Percentiles rank a stretch among this genome's conserved stretches.
Evolutionary conservation across 2,329 filamentous ascomycete genomes (phyloP).

Genomic region (Cercospora sojina): DNA sequence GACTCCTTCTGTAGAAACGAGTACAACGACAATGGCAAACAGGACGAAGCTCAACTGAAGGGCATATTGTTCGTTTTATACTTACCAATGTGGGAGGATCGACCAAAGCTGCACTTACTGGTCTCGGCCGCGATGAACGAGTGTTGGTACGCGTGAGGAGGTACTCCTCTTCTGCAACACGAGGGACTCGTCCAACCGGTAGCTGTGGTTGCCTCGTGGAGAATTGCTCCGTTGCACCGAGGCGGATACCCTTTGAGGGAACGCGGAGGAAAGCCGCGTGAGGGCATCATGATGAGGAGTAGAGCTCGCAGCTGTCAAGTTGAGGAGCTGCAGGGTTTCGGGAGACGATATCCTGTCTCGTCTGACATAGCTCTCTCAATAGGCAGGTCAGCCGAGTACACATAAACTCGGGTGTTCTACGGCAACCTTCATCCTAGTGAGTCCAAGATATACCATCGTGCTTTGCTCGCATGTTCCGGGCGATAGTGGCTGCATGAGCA

Average conservation of each 20-base stretch:
- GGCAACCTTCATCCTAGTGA: neutral
- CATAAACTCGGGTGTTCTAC: neutral
- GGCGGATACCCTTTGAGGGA: neutral
- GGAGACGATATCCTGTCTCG: neutral
- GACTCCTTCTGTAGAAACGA: neutral
- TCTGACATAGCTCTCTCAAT: neutral
- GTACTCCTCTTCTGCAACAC: slow-evolving; percentile 3
- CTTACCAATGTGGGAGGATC: neutral
- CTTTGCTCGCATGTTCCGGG: neutral
- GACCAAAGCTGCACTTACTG: neutral
- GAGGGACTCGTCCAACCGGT: neutral
- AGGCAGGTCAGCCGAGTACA: neutral
- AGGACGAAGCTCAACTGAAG: neutral
- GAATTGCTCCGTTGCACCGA: slow-evolving; percentile 19
- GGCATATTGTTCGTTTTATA: slow-evolving; percentile 2
- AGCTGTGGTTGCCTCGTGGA: slow-evolving; percentile 2
- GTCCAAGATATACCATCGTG: neutral
- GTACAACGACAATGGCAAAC: neutral
- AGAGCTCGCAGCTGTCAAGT: slow-evolving; percentile 4
- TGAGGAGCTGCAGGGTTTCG: slow-evolving; percentile 4
- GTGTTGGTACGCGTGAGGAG: slow-evolving; percentile 5
- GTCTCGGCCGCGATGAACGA: neutral
- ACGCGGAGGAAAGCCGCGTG: neutral
- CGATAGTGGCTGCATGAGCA: neutral
- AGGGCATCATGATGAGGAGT: neutral